Evolutionary conservation across 495 filamentous ascomycete species (phyloP), one percentile per base, ranked within the genome.

Genomic region (Aspergillus indologenus): DNA sequence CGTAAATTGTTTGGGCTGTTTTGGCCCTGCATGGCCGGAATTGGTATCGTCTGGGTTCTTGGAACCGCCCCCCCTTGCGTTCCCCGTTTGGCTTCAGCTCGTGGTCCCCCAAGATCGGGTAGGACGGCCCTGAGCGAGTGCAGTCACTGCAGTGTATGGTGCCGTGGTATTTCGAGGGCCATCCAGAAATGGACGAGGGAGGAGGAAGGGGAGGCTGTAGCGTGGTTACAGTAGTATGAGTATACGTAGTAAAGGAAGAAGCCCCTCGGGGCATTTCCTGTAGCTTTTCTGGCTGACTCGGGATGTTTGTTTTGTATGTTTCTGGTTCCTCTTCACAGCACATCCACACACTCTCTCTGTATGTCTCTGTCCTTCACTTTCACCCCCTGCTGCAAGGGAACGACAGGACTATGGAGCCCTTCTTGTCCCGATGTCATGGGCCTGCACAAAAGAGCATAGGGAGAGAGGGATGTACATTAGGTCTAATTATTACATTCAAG

Each of bases 11-110:
- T 44, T 51, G 59, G 52, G 59, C 53, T 51, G 60, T 64, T 62
- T 62, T 62, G 54, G 53, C 57, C 61, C 61, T 67, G 61, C 54
- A 56, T 59, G 48, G 47, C 56, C 55, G 60, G 53, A 63, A 61
- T 24, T 43, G 58, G 62, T 47, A 54, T 56, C 54, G 60, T 44
- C 49, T 45, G 56, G 54, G 53, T 43, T 54, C 53, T 50, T 51
- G 45, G 20, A 21, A 42, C 22, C 22, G 42, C 61, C 34, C 34
- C 12, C 60, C 65, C 60, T 68, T 64, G 65, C 60, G 52, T 63
- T 61, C 53, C 34, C 57, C 48, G 40, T 56, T 62, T 60, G 18
- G 57, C 29, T 40, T 52, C 53, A 56, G 62, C 62, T 68, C 65
- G 65, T 68, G 65, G 61, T 59, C 26, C 26, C 45, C 31, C 43